Percentiles rank a stretch among this genome's conserved stretches.
Evolutionary conservation across 1,139 yeast species (phyloP).

Genomic region (Spathaspora jeffriesii): DNA sequence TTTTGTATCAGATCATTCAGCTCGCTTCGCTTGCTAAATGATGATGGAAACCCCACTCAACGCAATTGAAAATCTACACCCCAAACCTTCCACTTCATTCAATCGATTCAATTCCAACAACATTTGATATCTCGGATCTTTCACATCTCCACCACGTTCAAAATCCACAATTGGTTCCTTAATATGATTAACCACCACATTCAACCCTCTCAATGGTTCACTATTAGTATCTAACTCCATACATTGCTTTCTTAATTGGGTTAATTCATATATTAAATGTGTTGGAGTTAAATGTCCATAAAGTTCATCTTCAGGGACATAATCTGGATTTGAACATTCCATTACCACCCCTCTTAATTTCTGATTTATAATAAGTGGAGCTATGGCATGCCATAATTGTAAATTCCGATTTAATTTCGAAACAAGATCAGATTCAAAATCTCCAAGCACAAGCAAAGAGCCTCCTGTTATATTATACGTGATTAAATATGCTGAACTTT

Average conservation of each 20-base stretch:
- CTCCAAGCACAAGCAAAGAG: conserved; percentile 71
- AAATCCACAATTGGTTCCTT: conserved; percentile 48
- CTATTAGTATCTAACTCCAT: conserved; percentile 10
- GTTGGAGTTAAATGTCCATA: conserved; percentile 83
- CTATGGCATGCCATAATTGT: conserved; percentile 58
- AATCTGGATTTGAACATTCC: conserved; percentile 71
- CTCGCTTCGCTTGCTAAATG: conserved; percentile 6
- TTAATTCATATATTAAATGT: conserved; percentile 59
- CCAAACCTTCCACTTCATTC: conserved; percentile 33
- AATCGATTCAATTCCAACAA: conserved; percentile 46
- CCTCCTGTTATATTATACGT: conserved; percentile 28
- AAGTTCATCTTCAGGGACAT: conserved; percentile 42
- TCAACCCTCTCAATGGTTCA: conserved; percentile 45
- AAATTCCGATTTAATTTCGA: conserved; percentile 45
- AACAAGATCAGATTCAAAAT: conserved; percentile 67
- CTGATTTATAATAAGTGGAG: conserved; percentile 39
- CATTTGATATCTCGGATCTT: conserved; percentile 59
- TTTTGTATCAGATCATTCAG: too few species aligned
- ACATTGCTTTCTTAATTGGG: conserved; percentile 27
- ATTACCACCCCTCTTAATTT: conserved; percentile 57
- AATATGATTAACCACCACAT: conserved; percentile 69
- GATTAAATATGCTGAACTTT: conserved; percentile 54
- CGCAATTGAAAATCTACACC: conserved; percentile 50
- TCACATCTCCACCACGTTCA: conserved; percentile 9
- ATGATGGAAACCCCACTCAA: conserved; percentile 47